These are phyloP conservation scores for Emergomyces africanus DNA, from an alignment of 2,329 filamentous ascomycete genomes.

Conservation along the genomic window DNA sequence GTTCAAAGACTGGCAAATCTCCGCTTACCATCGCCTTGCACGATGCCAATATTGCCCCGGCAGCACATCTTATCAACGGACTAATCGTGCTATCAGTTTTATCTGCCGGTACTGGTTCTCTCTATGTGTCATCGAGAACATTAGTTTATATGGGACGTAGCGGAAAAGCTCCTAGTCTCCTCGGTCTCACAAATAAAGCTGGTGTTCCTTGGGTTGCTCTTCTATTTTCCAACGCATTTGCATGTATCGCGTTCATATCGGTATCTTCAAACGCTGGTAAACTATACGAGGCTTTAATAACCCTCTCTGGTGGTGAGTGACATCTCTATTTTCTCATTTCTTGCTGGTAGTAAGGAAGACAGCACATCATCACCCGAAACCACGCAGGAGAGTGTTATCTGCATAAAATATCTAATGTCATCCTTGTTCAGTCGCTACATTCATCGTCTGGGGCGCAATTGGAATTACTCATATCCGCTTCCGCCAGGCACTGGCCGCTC, in stretches of 20 bases:
- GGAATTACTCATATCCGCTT: conserved; percentile 32
- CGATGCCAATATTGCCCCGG: conserved; percentile 59
- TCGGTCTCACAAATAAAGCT: conserved; percentile 53
- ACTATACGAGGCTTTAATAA: conserved; percentile 21
- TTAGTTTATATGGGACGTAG: conserved; percentile 64
- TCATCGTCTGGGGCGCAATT: conserved; percentile 30
- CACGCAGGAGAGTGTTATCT: no score
- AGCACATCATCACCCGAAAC: no score
- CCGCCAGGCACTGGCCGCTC: conserved; percentile 23
- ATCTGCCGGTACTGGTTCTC: conserved; percentile 59
- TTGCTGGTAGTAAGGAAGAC: no score
- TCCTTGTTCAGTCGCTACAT: conserved; percentile 20
- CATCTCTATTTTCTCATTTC: background rate
- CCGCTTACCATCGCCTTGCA: conserved; percentile 64
- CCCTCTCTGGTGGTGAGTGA: conserved; percentile 21
- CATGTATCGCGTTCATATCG: conserved; percentile 28
- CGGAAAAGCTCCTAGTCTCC: conserved; percentile 54
- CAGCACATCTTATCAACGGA: conserved; percentile 64
- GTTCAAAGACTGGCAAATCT: conserved; percentile 52
- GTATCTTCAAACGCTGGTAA: conserved; percentile 20
- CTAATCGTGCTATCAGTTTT: conserved; percentile 64
- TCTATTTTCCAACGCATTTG: conserved; percentile 59
- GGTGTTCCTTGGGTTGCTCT: conserved; percentile 51
- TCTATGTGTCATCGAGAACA: conserved; percentile 65
- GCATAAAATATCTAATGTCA: background rate